Evolutionary conservation across 169 alveolate genomes (phyloP).

Genomic region (Plasmodium cynomolgi): DNA sequence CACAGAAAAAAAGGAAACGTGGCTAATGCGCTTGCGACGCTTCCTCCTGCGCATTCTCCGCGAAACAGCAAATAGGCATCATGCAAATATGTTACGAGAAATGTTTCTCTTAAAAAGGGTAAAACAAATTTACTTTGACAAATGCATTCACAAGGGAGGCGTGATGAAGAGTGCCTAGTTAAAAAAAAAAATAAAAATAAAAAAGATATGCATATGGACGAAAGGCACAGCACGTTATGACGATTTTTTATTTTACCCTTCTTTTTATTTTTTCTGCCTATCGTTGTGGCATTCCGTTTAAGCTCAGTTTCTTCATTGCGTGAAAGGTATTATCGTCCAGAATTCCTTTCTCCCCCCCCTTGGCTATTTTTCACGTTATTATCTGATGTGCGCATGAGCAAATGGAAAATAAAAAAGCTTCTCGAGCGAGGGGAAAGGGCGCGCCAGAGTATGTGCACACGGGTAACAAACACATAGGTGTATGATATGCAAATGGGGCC

Average conservation of each 20-base stretch:
- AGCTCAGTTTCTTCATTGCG: not conserved
- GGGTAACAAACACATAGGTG: not conserved
- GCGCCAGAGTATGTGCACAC: not conserved
- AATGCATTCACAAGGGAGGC: not conserved
- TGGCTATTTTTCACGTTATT: not conserved
- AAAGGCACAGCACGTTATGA: not conserved
- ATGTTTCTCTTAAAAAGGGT: not conserved
- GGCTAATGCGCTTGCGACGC: not conserved
- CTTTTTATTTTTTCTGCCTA: not conserved
- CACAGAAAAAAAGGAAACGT: not conserved
- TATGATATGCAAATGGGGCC: not conserved
- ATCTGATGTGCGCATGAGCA: not conserved
- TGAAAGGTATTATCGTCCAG: not conserved
- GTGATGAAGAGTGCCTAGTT: not conserved
- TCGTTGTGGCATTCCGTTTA: not conserved
- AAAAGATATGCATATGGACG: not conserved
- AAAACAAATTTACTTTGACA: not conserved
- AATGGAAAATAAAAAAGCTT: not conserved
- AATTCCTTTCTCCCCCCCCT: not conserved
- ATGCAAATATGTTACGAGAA: not conserved
- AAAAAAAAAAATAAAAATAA: not conserved
- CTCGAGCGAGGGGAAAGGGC: not conserved
- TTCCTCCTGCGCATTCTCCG: not conserved
- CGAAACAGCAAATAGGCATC: not conserved
- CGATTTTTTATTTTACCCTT: not conserved